Conservation (phyloP, 805 yeast species). For the Candida tammaniensis region DNA sequence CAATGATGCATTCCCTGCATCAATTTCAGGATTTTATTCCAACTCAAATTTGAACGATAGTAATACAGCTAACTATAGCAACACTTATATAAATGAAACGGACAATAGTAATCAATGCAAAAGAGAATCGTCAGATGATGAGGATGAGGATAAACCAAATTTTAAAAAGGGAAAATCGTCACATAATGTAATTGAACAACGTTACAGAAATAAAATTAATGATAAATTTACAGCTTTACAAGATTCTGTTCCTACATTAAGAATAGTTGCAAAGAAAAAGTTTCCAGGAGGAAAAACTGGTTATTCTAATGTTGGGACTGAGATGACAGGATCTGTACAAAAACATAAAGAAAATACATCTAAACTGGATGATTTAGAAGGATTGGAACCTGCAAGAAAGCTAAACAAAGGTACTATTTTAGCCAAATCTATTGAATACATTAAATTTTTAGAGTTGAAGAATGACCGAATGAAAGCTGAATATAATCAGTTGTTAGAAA, state of each 20-base stretch:
- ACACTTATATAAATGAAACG: too few relatives aligned
- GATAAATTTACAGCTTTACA: conserved; percentile 39
- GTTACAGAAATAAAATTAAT: conserved; percentile 42
- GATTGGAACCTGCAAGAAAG: conserved; percentile 71
- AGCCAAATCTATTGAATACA: conserved; percentile 78
- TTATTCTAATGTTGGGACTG: conserved; percentile 11
- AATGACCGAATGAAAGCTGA: conserved; percentile 52
- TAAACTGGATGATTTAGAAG: conserved; percentile 53
- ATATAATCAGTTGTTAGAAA: conserved; percentile 43
- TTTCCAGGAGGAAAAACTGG: conserved; percentile 14
- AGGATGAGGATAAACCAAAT: conserved; percentile 4
- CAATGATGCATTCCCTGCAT: too few relatives aligned
- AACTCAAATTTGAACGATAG: too few relatives aligned
- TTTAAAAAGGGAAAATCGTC: conserved; percentile 26
- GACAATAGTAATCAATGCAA: too few relatives aligned
- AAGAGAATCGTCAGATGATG: conserved; percentile 10
- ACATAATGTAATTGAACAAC: conserved; percentile 42
- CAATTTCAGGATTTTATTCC: too few relatives aligned
- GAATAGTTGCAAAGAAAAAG: conserved; percentile 24
- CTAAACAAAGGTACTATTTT: conserved; percentile 76
- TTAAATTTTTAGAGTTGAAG: conserved; percentile 63
- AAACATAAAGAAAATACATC: conserved; percentile 4
- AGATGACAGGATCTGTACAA: conserved; percentile 3
- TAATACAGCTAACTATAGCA: too few relatives aligned
- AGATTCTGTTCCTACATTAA: conserved; percentile 37